These are phyloP conservation scores for Fusarium mexicanum DNA, from an alignment of 2,329 filamentous ascomycete genomes.

Conservation along the genomic window DNA sequence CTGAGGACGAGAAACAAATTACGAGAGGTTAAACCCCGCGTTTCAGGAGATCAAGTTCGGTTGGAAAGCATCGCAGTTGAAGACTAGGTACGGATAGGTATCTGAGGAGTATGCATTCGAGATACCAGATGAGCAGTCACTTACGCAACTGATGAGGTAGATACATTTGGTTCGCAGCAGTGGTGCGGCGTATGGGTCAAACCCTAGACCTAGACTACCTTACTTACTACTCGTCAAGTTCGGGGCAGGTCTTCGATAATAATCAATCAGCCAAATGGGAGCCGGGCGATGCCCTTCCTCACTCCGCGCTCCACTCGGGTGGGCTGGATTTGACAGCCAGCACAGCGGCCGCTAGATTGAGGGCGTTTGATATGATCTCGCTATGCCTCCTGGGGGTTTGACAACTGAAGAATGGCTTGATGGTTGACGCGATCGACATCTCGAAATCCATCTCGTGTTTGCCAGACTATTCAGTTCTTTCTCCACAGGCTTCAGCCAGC, in stretches of 20 bases:
- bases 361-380: conserved; percentile 28
- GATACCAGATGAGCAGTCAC: neutral
- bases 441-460: neutral
- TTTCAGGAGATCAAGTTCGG: conserved; percentile 15
- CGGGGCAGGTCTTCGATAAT: conserved; percentile 2
- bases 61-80: neutral
- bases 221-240: conserved; percentile 1
- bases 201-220: neutral
- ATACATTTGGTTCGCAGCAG: neutral
- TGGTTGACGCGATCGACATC: neutral
- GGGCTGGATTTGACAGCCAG: conserved; percentile 35
- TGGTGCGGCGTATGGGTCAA: neutral
- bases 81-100: neutral
- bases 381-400: neutral
- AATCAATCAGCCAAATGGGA: neutral
- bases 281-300: conserved; percentile 5
- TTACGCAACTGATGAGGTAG: neutral
- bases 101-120: neutral
- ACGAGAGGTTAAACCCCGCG: conserved; percentile 16
- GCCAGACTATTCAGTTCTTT: neutral
- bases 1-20: neutral
- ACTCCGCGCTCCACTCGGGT: conserved; percentile 38
- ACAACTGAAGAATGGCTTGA: neutral
- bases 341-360: conserved; percentile 43
- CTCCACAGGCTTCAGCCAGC: neutral